Base-by-base conservation (phyloP, 768 basidiomycete genomes). In the Tricholomella constricta region DNA sequence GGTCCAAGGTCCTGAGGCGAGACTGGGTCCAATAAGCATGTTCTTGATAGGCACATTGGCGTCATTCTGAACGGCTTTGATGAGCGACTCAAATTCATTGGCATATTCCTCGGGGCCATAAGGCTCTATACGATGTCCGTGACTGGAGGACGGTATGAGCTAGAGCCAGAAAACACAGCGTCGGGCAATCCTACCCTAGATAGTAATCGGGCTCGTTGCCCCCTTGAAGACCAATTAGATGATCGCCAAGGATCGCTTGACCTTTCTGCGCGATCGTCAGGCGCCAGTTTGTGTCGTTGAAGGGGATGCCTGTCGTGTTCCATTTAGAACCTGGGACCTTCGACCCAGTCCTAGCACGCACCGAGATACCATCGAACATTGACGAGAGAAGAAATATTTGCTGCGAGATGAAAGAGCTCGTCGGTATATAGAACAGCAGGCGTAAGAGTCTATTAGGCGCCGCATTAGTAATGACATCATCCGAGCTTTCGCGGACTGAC, bases 181-280 rank as follows among this genome's bases (percentile, higher is more conserved):
- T 6, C 7, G 1, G 34, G 1, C 17, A 35, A 2, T 55, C 67
- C 9, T 69, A 75, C 65, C 62, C 53, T 9, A 75, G 69, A 57
- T 86, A 92, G 57, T 90, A 78, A 72, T 93, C 89, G 14, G 89
- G 89, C 68, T 91, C 89, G 63, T 91, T 90, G 2, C 84, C 88
- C 1, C 83, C 79, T 64, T 89, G 85, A 7, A 88, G 67, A 0
- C 85, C 89, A n/a, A 86, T 66, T 17, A 91, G 70, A 54, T 81
- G 75, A 44, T 78, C 70, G 1, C 89, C 89, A 1, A 91, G 72
- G 53, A 89, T 84, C 15, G 67, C 56, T 63, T 88, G 78, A 4
- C 82, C 82, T 35, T 78, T 67, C 61, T 82, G 77, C 6, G 83
- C 85, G 26, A 88, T 82, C 22, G 65, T 65, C 12, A 84, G 63